phyloP scores from a whole-genome alignment of 2,329 filamentous ascomycete genomes.

The Colletotrichum agaves region DNA sequence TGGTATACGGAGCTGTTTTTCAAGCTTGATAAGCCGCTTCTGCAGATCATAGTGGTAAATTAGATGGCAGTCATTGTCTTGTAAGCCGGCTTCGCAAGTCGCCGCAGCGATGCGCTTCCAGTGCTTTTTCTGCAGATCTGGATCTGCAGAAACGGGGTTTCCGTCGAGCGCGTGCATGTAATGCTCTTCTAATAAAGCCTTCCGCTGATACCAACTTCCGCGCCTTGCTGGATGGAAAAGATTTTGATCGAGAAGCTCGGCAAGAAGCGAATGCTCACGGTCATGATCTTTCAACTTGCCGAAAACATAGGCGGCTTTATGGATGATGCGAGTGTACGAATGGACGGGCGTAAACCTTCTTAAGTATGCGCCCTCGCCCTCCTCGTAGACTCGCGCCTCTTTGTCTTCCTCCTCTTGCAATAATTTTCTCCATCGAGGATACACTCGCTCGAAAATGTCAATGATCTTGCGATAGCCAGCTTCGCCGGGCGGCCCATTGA shows the following conservation, averaged over 20 bases:
- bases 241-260: constrained; percentile 80
- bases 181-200: constrained; percentile 92
- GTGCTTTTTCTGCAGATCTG: constrained; percentile 75
- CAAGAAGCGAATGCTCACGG: constrained; percentile 79
- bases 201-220: constrained; percentile 95
- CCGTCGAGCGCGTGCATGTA: constrained; percentile 80
- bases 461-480: constrained; percentile 75
- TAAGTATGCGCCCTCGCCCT: constrained; percentile 87
- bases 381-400: constrained; percentile 81
- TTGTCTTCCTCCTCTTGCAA: constrained; percentile 80
- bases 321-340: constrained; percentile 91
- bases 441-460: constrained; percentile 77
- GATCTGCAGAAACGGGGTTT: constrained; percentile 48
- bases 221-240: constrained; percentile 88
- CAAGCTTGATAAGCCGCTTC: constrained; percentile 91
- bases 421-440: constrained; percentile 82
- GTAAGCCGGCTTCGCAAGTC: constrained; percentile 87
- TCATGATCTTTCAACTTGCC: constrained; percentile 84
- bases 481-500: constrained; percentile 75
- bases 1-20: constrained; percentile 83
- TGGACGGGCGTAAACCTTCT: constrained; percentile 91
- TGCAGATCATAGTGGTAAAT: constrained; percentile 96
- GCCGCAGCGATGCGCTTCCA: constrained; percentile 81
- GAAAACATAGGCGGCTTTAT: constrained; percentile 84
- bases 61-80: constrained; percentile 89